These are phyloP conservation scores for Macrotyloma uniflorum DNA, from an alignment of 306 rosid genomes.

Conservation along the genomic window DNA sequence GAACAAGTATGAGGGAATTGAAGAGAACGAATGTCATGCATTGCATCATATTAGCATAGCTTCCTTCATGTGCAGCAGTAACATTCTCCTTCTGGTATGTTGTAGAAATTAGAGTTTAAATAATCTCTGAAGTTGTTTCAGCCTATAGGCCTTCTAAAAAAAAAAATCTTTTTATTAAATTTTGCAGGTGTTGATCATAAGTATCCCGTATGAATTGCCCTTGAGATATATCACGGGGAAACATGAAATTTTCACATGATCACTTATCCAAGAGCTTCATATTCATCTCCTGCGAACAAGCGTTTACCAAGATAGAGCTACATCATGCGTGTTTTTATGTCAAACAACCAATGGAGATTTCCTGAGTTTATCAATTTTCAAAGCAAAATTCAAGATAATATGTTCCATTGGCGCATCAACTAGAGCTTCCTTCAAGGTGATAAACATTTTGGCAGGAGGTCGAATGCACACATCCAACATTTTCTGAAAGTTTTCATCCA, in stretches of 20 bases:
- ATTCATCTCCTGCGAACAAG: background rate
- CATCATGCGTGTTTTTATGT: no score
- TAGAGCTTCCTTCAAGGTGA: slow-evolving; percentile 63
- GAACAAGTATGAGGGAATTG: no score
- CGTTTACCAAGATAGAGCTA: background rate
- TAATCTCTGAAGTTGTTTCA: background rate
- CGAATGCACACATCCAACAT: slow-evolving; percentile 81
- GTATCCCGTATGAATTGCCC: background rate
- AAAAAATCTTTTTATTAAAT: background rate
- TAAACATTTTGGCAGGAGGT: slow-evolving; percentile 69
- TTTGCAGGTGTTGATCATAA: background rate
- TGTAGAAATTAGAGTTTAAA: background rate
- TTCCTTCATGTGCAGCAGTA: background rate
- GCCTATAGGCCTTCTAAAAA: background rate
- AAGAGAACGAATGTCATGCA: no score
- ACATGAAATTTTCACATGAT: background rate
- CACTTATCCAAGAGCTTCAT: background rate
- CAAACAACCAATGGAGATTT: slow-evolving; percentile 56
- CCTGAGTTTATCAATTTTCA: slow-evolving; percentile 64
- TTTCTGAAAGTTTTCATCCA: slow-evolving; percentile 77
- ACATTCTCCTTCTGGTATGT: background rate
- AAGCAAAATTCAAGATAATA: slow-evolving; percentile 42
- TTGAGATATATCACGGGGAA: background rate
- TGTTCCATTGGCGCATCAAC: slow-evolving; percentile 57
- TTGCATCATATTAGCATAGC: background rate